Base-by-base conservation (phyloP, 352 stramenopile genomes). In the Globisporangium megalacanthum region DNA sequence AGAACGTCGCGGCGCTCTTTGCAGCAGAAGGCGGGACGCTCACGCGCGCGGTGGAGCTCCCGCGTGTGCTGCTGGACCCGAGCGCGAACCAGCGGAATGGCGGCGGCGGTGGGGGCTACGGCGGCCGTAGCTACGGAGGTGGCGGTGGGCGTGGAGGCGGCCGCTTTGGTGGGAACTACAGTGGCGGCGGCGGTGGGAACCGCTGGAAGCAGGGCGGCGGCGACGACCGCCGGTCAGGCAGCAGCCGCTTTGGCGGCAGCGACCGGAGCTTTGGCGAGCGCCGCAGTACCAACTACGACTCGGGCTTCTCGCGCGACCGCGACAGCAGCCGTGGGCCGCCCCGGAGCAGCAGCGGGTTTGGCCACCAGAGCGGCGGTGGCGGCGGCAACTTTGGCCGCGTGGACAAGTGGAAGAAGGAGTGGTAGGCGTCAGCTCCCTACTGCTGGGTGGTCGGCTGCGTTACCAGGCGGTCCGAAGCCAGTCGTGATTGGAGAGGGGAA, bases 31-130 rank as follows among this genome's bases (percentile, higher is more conserved):
- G 68, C 35, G 62, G 83, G 45, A 73, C 61, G 3, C 67, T 91
- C 45, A 63, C 74, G 33, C 49, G 64, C 6, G 72, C 75, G 20
- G 65, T 73, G 15, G 78, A 91, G 59, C 76, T 91, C 31, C 70
- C 80, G 15, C 73, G 68, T 13, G 55, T 89, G 64, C 58, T 89
- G 15, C 65, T 86, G 48, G 75, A 78, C 58, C 57, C 56, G 52
- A 58, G 25, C 56, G 44, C 33, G 42, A 33, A 36, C 58, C 47
- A 56, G 56, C 49, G 56, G 57, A 61, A 60, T 55, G 58, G 54
- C 44, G 61, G 62, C 36, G 14, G 9, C 44, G 29, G 9, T 19
- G 13, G 9, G 3, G 44, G 42, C 42, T 48, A 29, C 17, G 42
- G 44, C n/a, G 44, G 44, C 7, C 44, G 44, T 19, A 49, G 22